phyloP scores from a whole-genome alignment of 345 rosid genomes.

The Syzygium jambos region DNA sequence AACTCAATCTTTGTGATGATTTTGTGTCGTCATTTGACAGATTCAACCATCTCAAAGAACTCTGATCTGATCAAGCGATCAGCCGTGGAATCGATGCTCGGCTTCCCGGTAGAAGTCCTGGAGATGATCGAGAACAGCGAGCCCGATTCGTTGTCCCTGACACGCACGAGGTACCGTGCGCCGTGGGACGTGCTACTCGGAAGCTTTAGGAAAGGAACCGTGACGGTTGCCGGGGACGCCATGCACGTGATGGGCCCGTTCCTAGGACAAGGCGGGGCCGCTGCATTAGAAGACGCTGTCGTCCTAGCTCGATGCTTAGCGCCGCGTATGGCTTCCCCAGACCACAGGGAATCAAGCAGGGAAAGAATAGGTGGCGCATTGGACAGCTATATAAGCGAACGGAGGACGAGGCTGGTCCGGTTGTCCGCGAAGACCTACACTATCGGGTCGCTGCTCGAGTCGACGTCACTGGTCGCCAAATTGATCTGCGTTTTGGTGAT shows the following conservation, averaged over 20 bases:
- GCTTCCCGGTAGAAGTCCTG: neutral
- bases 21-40: neutral
- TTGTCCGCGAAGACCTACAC: conserved; percentile 36
- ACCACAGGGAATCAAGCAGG: neutral
- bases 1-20: neutral
- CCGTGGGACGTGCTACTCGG: conserved; percentile 8
- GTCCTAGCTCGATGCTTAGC: conserved; percentile 6
- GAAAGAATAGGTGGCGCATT: neutral
- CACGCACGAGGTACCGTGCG: conserved; percentile 6
- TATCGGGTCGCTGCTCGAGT: conserved; percentile 10
- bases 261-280: conserved; percentile 28
- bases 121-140: conserved; percentile 8
- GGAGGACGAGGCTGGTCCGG: conserved; percentile 11
- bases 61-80: conserved; percentile 6
- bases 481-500: conserved; percentile 5
- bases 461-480: conserved; percentile 12
- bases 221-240: conserved; percentile 24
- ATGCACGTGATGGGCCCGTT: conserved; percentile 35
- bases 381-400: neutral
- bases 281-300: conserved; percentile 17
- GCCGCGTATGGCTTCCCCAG: neutral
- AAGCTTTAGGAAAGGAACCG: conserved; percentile 2
- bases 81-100: neutral
- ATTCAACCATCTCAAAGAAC: neutral
- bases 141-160: neutral